Evolutionary conservation across 495 filamentous ascomycete genomes (phyloP).

Genomic region (Poronia punctata): DNA sequence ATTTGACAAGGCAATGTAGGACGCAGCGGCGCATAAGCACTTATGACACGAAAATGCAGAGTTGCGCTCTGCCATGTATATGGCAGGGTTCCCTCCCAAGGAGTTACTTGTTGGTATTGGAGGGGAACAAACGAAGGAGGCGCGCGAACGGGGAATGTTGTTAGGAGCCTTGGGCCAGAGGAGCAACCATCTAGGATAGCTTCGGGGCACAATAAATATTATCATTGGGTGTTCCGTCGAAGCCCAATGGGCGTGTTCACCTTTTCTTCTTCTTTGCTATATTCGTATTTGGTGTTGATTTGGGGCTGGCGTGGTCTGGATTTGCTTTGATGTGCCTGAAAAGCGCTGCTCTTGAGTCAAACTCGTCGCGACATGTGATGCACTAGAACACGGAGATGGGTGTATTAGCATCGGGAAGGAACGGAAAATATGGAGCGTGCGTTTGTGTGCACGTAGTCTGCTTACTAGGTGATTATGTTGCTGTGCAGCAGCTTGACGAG

Average conservation of each 20-base stretch:
- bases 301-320: slow-evolving; percentile 48
- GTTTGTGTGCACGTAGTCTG: neutral
- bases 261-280: slow-evolving; percentile 31
- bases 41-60: no score
- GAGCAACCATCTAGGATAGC: no score
- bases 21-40: slow-evolving; percentile 25
- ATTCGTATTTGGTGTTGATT: slow-evolving; percentile 19
- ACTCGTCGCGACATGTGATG: slow-evolving; percentile 50
- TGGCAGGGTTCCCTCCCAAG: no score
- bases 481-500: slow-evolving; percentile 44
- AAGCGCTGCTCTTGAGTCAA: slow-evolving; percentile 61
- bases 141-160: no score
- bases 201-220: neutral
- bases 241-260: slow-evolving; percentile 12
- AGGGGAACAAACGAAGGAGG: no score
- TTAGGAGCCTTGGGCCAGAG: no score
- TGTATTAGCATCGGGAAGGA: slow-evolving; percentile 2
- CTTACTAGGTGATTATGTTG: slow-evolving; percentile 31
- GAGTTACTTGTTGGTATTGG: no score
- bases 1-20: slow-evolving; percentile 23
- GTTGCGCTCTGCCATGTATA: no score
- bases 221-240: neutral
- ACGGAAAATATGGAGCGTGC: neutral
- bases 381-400: slow-evolving; percentile 41
- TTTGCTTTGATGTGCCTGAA: slow-evolving; percentile 66